These are phyloP conservation scores for Halenospora varia DNA, from an alignment of 495 filamentous ascomycete genomes.

Conservation along the genomic window DNA sequence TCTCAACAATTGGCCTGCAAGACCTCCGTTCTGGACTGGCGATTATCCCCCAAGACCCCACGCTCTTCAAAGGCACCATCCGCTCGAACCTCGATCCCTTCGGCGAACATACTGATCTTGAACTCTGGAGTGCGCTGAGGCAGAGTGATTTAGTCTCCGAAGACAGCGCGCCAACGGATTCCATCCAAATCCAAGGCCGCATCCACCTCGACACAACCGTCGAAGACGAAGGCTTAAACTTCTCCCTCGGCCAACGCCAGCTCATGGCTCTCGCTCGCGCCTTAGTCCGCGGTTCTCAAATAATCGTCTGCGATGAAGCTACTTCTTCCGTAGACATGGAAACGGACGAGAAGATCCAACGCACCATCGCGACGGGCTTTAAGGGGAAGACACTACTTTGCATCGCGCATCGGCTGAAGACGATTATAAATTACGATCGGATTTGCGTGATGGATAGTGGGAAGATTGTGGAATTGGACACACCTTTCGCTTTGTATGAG, in stretches of 20 bases:
- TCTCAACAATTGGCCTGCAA: constrained; percentile 75
- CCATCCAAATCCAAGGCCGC: constrained; percentile 43
- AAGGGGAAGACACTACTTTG: constrained; percentile 85
- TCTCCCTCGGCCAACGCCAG: constrained; percentile 93
- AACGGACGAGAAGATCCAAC: constrained; percentile 93
- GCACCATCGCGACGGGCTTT: constrained; percentile 83
- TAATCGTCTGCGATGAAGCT: constrained; percentile 96
- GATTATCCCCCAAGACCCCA: constrained; percentile 96
- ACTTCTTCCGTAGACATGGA: constrained; percentile 93
- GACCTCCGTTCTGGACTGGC: constrained; percentile 84
- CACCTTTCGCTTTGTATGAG: constrained; percentile 69
- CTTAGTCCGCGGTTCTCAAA: constrained; percentile 77
- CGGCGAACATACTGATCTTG: constrained; percentile 78
- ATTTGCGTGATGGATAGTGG: constrained; percentile 96
- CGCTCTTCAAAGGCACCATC: constrained; percentile 88
- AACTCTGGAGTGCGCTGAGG: constrained; percentile 82
- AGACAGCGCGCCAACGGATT: constrained; percentile 32
- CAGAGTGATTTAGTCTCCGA: constrained; percentile 69
- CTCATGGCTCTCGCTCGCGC: constrained; percentile 92
- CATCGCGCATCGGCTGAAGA: constrained; percentile 90
- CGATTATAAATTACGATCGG: constrained; percentile 90
- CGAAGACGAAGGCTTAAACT: constrained; percentile 95
- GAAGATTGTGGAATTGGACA: constrained; percentile 76
- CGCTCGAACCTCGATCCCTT: constrained; percentile 92
- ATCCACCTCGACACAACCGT: constrained; percentile 81